Conservation (phyloP, 2,329 filamentous ascomycete species). For the Aspergillus felis region DNA sequence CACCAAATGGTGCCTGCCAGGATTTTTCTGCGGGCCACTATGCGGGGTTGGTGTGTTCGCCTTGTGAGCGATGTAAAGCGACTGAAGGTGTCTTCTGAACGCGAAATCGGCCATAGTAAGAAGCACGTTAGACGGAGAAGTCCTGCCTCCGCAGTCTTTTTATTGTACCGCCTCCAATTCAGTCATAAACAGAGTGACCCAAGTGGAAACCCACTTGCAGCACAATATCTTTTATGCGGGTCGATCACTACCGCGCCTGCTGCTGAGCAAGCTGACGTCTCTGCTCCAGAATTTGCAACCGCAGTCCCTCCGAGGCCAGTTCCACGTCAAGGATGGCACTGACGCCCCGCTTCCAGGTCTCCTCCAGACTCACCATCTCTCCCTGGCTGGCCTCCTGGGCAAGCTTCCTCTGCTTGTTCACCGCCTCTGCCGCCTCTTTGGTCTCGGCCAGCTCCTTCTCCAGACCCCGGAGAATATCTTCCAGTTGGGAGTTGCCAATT, state of each 20-base stretch:
- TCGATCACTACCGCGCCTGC: conserved; percentile 21
- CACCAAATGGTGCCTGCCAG: background rate
- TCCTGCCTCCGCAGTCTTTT: background rate
- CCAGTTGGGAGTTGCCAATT: conserved; percentile 74
- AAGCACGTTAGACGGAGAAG: background rate
- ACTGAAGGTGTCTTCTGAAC: background rate
- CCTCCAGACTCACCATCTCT: conserved; percentile 71
- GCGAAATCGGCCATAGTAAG: background rate
- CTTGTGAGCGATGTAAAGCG: background rate
- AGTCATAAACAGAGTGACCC: too few relatives aligned
- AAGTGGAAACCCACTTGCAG: background rate
- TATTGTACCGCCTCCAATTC: background rate
- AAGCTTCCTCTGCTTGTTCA: conserved; percentile 66
- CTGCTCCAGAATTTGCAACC: conserved; percentile 62
- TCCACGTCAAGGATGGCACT: conserved; percentile 81
- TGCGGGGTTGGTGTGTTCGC: background rate
- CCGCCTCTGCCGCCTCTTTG: conserved; percentile 65
- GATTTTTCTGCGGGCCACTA: background rate
- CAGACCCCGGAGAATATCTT: conserved; percentile 63
- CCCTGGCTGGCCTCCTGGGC: conserved; percentile 67
- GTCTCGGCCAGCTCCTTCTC: conserved; percentile 71
- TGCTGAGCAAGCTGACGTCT: conserved; percentile 43
- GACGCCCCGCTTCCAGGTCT: conserved; percentile 74
- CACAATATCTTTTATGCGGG: background rate
- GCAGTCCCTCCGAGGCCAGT: conserved; percentile 71